Evolutionary conservation across 202 grass and related monocot genomes (phyloP).

Genomic region (Digitaria exilis): DNA sequence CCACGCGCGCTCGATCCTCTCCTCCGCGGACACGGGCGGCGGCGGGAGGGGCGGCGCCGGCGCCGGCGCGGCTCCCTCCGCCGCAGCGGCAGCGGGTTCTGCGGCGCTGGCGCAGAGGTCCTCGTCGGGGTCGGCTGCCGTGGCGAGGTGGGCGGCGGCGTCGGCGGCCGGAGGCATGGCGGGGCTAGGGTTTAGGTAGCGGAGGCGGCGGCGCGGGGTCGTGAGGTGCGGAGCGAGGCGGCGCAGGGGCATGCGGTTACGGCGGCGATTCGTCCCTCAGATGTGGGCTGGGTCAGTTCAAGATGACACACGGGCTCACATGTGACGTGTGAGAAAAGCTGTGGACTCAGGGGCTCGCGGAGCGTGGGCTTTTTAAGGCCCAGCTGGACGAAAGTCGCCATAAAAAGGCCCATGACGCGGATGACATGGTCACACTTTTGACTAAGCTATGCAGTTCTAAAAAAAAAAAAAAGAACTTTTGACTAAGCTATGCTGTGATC

Average conservation of each 20-base stretch:
- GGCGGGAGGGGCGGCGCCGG: constrained; percentile 24
- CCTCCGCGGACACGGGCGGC: constrained; percentile 50
- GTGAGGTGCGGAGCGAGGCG: constrained; percentile 31
- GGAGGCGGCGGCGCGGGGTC: constrained; percentile 39
- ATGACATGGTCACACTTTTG: too few relatives aligned
- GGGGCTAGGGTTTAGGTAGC: constrained; percentile 61
- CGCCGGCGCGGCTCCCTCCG: constrained; percentile 4
- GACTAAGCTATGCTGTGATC: too few relatives aligned
- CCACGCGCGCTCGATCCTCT: constrained; percentile 75
- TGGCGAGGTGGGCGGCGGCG: constrained; percentile 40
- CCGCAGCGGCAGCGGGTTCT: not conserved
- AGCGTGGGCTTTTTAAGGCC: not conserved
- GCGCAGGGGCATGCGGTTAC: constrained; percentile 51
- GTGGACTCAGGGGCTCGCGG: too few relatives aligned
- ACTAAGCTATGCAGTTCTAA: too few relatives aligned
- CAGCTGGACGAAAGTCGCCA: too few relatives aligned
- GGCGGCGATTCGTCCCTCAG: not conserved
- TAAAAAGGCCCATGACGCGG: too few relatives aligned
- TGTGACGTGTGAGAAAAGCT: too few relatives aligned
- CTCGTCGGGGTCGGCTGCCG: constrained; percentile 53
- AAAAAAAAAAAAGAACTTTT: too few relatives aligned
- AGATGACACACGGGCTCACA: not conserved
- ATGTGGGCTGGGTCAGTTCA: not conserved
- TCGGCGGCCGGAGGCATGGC: constrained; percentile 62
- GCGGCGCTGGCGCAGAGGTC: constrained; percentile 43